These are phyloP conservation scores for Trichoderma guizhouense DNA, from an alignment of 2,329 filamentous ascomycete species.

Conservation along the genomic window DNA sequence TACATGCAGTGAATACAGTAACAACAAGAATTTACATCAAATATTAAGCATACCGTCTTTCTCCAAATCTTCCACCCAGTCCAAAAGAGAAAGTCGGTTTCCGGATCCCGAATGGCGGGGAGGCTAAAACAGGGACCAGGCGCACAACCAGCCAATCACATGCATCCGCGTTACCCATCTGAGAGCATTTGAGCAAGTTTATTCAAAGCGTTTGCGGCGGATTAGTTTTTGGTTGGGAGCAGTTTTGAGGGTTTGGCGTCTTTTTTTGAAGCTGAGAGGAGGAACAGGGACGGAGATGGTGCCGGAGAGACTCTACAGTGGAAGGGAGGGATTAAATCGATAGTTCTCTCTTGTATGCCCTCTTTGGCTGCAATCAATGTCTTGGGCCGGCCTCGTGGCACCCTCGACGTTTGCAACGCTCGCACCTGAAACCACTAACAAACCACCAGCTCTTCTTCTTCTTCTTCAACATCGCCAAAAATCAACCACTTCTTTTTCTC, in stretches of 20 bases:
- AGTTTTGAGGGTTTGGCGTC: no score
- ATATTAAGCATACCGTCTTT: not conserved
- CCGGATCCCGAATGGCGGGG: slow-evolving; percentile 6
- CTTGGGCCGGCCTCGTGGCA: not conserved
- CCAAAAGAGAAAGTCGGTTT: not conserved
- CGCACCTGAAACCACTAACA: not conserved
- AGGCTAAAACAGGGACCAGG: slow-evolving; percentile 1
- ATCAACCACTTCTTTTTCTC: not conserved
- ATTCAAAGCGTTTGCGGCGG: not conserved
- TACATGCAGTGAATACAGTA: no score
- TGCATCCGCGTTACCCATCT: slow-evolving; percentile 18
- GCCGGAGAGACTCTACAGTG: not conserved
- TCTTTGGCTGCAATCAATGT: not conserved
- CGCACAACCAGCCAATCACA: not conserved
- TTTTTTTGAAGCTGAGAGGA: no score
- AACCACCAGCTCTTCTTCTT: not conserved
- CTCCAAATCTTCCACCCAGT: not conserved
- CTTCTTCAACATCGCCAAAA: not conserved
- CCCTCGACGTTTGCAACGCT: not conserved
- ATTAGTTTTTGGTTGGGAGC: no score
- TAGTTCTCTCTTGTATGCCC: not conserved
- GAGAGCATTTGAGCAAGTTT: slow-evolving; percentile 42
- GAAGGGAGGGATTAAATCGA: not conserved
- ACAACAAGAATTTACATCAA: no score
- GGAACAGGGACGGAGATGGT: no score